Evolutionary conservation across 83 land plant species (phyloP).

Genomic region (Diphasiastrum complanatum): DNA sequence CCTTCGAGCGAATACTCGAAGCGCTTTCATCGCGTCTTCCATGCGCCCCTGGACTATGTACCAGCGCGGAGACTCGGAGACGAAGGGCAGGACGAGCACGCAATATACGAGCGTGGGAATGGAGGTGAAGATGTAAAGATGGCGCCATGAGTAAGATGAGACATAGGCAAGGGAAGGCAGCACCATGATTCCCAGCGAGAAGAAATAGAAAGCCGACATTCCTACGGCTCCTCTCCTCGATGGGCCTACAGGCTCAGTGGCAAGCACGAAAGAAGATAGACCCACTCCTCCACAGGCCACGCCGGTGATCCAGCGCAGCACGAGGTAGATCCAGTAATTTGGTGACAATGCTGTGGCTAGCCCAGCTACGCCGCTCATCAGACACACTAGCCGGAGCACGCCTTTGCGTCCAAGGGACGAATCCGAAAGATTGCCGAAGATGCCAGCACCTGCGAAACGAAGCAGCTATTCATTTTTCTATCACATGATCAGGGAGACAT

Average conservation of each 20-base stretch:
- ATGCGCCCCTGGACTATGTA: constrained; percentile 47
- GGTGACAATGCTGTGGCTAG: neutral
- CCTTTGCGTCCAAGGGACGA: neutral
- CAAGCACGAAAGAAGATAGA: neutral
- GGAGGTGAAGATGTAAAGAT: constrained; percentile 50
- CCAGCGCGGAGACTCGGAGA: constrained; percentile 73
- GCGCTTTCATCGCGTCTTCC: constrained; percentile 39
- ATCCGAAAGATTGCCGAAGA: neutral
- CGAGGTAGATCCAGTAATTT: neutral
- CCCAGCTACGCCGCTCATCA: neutral
- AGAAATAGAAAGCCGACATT: constrained; percentile 7
- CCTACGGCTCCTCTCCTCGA: neutral
- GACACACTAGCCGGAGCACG: neutral
- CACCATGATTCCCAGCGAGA: constrained; percentile 47
- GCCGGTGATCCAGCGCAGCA: neutral
- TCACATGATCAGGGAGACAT: neutral
- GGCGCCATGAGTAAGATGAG: constrained; percentile 48
- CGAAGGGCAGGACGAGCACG: constrained; percentile 45
- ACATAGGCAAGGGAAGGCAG: constrained; percentile 45
- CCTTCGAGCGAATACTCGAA: constrained; percentile 35
- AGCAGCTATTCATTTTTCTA: neutral
- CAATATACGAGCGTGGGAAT: constrained; percentile 52
- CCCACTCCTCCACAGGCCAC: neutral
- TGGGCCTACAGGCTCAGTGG: neutral
- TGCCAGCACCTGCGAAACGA: neutral